These are phyloP conservation scores for Verruconis gallopava DNA, from an alignment of 2,329 filamentous ascomycete species.

Conservation along the genomic window DNA sequence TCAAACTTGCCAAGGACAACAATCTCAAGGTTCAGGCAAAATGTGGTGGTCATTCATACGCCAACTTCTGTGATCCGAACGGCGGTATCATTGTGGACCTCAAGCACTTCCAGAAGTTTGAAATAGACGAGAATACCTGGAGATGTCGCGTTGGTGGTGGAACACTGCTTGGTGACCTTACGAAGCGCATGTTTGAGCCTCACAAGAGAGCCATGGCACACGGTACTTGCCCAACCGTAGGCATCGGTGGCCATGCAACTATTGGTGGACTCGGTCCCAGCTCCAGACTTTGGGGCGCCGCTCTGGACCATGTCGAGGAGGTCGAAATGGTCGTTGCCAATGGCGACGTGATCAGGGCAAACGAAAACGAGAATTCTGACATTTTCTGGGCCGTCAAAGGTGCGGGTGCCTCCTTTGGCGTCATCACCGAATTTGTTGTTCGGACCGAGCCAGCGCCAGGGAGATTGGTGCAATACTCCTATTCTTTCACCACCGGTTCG, in stretches of 20 bases:
- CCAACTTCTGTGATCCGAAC: constrained; percentile 35
- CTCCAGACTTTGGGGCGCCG: constrained; percentile 46
- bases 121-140: constrained; percentile 25
- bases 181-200: constrained; percentile 22
- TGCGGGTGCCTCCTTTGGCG: constrained; percentile 43
- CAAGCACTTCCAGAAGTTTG: constrained; percentile 31
- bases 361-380: constrained; percentile 36
- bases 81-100: constrained; percentile 37
- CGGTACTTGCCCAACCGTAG: constrained; percentile 43
- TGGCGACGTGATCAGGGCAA: constrained; percentile 29
- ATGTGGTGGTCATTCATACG: constrained; percentile 54
- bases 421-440: constrained; percentile 45
- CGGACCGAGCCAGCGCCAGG: constrained; percentile 44
- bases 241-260: constrained; percentile 42
- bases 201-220: constrained; percentile 35
- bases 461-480: constrained; percentile 38
- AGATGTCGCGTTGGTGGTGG: constrained; percentile 40
- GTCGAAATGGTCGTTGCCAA: constrained; percentile 45
- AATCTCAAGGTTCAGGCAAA: constrained; percentile 46
- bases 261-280: constrained; percentile 46
- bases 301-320: constrained; percentile 42
- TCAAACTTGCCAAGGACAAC: constrained; percentile 13
- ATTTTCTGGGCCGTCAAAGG: constrained; percentile 47
- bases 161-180: constrained; percentile 33
- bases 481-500: constrained; percentile 15